Evolutionary conservation across 106 monocot species (phyloP).

Genomic region (Gastrodia elata): DNA sequence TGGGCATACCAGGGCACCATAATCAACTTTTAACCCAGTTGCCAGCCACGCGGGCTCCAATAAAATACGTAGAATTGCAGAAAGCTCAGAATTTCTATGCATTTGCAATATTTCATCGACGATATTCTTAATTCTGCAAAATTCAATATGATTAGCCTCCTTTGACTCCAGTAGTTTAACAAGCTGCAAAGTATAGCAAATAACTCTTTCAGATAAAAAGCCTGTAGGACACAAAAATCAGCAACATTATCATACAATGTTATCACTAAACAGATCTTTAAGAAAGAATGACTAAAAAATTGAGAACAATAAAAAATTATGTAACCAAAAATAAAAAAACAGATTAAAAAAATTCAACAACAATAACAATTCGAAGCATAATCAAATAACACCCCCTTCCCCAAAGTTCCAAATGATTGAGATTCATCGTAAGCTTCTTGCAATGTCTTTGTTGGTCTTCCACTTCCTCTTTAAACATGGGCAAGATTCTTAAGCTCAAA

Average conservation of each 20-base stretch:
- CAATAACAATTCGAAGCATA: background rate
- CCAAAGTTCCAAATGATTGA: too few relatives aligned
- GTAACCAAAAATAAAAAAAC: background rate
- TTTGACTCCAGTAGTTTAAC: constrained; percentile 87
- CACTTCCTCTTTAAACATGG: too few relatives aligned
- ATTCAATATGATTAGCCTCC: constrained; percentile 94
- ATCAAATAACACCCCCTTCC: background rate
- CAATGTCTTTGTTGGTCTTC: too few relatives aligned
- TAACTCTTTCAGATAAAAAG: background rate
- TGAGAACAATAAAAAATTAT: background rate
- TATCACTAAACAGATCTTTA: background rate
- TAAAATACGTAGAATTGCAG: constrained; percentile 44
- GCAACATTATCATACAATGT: background rate
- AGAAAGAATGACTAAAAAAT: background rate
- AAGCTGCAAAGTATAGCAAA: constrained; percentile 49
- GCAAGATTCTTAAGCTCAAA: too few relatives aligned
- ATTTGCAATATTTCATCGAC: constrained; percentile 85
- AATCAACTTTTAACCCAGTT: constrained; percentile 83
- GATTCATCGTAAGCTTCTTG: too few relatives aligned
- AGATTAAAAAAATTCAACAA: too few relatives aligned
- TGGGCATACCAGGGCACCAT: constrained; percentile 53
- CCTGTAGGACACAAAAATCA: background rate
- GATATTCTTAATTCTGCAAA: constrained; percentile 88
- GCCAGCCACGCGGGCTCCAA: constrained; percentile 63
- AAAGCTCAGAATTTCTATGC: constrained; percentile 57